Evolutionary conservation across 2,329 filamentous ascomycete genomes (phyloP).

Genomic region (Fusarium concolor): DNA sequence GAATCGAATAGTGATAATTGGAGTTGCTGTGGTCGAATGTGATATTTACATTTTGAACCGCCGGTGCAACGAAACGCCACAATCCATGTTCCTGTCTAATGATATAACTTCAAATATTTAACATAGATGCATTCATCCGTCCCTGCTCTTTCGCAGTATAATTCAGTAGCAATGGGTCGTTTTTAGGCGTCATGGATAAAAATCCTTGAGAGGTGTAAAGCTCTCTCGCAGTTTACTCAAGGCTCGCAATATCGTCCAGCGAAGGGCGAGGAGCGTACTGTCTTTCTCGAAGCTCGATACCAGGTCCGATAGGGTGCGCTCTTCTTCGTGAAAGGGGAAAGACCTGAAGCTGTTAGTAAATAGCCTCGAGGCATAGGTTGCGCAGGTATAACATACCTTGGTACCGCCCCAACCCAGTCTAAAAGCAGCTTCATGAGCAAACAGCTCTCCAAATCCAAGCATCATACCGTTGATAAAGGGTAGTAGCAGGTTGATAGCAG

Average conservation of each 20-base stretch:
- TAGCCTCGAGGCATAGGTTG: neutral
- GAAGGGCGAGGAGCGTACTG: slow-evolving; percentile 65
- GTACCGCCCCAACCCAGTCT: slow-evolving; percentile 93
- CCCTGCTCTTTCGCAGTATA: slow-evolving; percentile 14
- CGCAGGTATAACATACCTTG: slow-evolving; percentile 68
- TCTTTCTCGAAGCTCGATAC: slow-evolving; percentile 81
- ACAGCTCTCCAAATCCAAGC: slow-evolving; percentile 96
- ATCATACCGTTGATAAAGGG: slow-evolving; percentile 98
- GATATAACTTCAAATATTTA: slow-evolving; percentile 42
- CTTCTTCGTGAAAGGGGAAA: slow-evolving; percentile 71
- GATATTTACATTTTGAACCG: slow-evolving; percentile 41
- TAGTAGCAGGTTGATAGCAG: slow-evolving; percentile 93
- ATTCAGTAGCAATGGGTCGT: neutral
- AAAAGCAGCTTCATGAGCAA: slow-evolving; percentile 96
- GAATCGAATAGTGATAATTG: slow-evolving; percentile 6
- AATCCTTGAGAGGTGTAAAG: neutral
- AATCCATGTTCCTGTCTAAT: slow-evolving; percentile 42
- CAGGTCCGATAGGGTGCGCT: slow-evolving; percentile 78
- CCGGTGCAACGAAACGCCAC: slow-evolving; percentile 20
- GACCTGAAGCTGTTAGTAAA: slow-evolving; percentile 55
- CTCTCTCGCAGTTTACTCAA: slow-evolving; percentile 65
- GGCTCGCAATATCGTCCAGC: slow-evolving; percentile 73
- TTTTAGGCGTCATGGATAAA: neutral
- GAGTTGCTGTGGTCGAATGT: slow-evolving; percentile 5
- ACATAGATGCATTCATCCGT: slow-evolving; percentile 35